phyloP scores from a whole-genome alignment of 2,329 filamentous ascomycete genomes.

The Chaetothyriales sp. region DNA sequence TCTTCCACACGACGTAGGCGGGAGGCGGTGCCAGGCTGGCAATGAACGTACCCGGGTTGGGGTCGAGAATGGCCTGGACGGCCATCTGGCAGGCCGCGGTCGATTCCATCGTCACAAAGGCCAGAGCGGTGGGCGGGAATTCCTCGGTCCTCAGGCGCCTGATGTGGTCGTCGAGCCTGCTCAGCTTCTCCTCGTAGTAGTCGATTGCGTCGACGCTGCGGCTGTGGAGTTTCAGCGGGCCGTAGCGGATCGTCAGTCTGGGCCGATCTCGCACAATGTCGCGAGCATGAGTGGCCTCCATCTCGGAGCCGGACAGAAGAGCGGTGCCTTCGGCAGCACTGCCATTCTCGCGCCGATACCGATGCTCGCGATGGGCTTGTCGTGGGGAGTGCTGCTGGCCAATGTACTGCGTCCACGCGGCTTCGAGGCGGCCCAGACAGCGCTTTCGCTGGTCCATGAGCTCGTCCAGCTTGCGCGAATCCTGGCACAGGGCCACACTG shows the following conservation, averaged over 20 bases:
- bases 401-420: constrained; percentile 68
- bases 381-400: constrained; percentile 36
- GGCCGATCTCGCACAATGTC: constrained; percentile 43
- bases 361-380: constrained; percentile 31
- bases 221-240: constrained; percentile 57
- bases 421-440: constrained; percentile 61
- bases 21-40: constrained; percentile 80
- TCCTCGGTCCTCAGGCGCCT: constrained; percentile 55
- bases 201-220: constrained; percentile 79
- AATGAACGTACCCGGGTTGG: constrained; percentile 69
- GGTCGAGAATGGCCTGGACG: constrained; percentile 85
- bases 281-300: constrained; percentile 28
- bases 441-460: constrained; percentile 54
- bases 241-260: constrained; percentile 62
- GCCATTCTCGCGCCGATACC: constrained; percentile 28
- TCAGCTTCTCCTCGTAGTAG: constrained; percentile 79
- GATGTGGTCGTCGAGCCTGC: constrained; percentile 64
- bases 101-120: constrained; percentile 95
- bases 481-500: constrained; percentile 67
- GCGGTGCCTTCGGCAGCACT: constrained; percentile 47
- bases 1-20: constrained; percentile 85
- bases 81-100: constrained; percentile 90
- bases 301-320: constrained; percentile 36
- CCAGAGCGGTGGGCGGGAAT: constrained; percentile 66
- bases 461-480: constrained; percentile 72